Evolutionary conservation across 2,329 filamentous ascomycete species (phyloP), one percentile per base, ranked within the genome.

Genomic region (Fusarium sp.): DNA sequence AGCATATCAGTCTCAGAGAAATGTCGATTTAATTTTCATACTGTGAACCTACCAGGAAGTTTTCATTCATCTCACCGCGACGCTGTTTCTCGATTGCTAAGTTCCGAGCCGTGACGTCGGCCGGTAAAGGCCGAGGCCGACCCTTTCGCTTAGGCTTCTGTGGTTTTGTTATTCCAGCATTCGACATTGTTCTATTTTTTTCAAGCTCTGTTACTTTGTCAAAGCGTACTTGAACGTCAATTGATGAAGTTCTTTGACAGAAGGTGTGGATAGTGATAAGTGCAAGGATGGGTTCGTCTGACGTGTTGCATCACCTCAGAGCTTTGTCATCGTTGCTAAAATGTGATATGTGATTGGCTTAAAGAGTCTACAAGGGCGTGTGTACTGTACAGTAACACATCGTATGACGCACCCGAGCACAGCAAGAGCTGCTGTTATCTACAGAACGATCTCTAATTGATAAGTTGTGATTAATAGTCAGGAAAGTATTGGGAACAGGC

Each of bases 61-160:
- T 62, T 20, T 64, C 59, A 15, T 64, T 64, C 15, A 64, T 20
- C 13, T 49, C 61, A 4, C 52, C 59, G 0, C 61, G 61, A 2
- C 61, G 61, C n/a, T 64, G 51, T 18, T 64, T 64, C 59, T 64
- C 61, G 6, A 64, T 64, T 12, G 61, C 61, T 13, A 64, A 4
- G 28, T 64, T 64, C 15, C 61, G 46, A 6, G 61, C 61, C 11
- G 59, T 64, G 3, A 64, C 61, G 7, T 64, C 51, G 10, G 61
- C 51, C 4, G 61, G 59, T 13, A 64, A 30, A 23, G 61, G 61
- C 28, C 61, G 33, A 26, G 38, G 34, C 36, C 61, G 61, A 8
- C 53, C 53, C 12, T 64, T 64, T 8, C 61, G 37, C 37, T 64
- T 64, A 1, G 59, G 38, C 1, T 40, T 61, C 15, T 31, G 4